Evolutionary conservation across 2,329 filamentous ascomycete species (phyloP), one percentile per base, ranked within the genome.

Genomic region (Alternaria panax): DNA sequence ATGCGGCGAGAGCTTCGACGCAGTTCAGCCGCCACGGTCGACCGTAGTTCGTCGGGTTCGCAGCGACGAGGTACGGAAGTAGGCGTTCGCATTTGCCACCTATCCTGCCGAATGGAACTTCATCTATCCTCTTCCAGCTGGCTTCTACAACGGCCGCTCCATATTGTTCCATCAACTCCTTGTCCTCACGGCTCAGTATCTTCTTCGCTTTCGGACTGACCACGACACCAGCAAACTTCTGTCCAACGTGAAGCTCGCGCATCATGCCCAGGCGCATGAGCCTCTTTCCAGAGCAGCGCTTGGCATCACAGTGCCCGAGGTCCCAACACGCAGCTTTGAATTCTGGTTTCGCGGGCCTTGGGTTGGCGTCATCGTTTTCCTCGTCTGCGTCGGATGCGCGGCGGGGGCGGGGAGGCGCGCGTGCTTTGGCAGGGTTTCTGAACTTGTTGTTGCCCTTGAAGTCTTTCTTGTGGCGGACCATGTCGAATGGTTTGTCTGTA

Each of bases 291-390:
- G 93, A 97, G 80, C 95, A 99, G 69, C 94, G 86, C 79, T 97
- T 98, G 8, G 94, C 92, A 75, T 99, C 95, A 83, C 95, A 99
- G 82, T 99, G 95, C 63, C 93, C 94, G 32, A 99, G 85, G 75
- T 99, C 95, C 95, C 95, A 99, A 78, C 94, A 97, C 59, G 94
- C 95, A 48, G 95, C 94, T 80, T 96, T 96, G 86, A 93, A 97
- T 80, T 88, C 65, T 71, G 86, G 80, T 25, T 79, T 80, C 70
- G 64, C 78, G 66, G 68, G 69, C 68, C 62, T 57, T 58, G 76
- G 68, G 53, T 73, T 72, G 36, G 67, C 58, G 46, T 67, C 62
- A 38, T 66, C 70, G 25, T 65, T 50, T 20, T 67, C 61, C 46
- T 71, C 56, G 60, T 69, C 63, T 42, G 63, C 65, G 28, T 75